Percentiles rank a stretch among this genome's conserved stretches.
Evolutionary conservation across 1,284 basidiomycete species (phyloP).

Genomic region (Violaceomyces palustris): DNA sequence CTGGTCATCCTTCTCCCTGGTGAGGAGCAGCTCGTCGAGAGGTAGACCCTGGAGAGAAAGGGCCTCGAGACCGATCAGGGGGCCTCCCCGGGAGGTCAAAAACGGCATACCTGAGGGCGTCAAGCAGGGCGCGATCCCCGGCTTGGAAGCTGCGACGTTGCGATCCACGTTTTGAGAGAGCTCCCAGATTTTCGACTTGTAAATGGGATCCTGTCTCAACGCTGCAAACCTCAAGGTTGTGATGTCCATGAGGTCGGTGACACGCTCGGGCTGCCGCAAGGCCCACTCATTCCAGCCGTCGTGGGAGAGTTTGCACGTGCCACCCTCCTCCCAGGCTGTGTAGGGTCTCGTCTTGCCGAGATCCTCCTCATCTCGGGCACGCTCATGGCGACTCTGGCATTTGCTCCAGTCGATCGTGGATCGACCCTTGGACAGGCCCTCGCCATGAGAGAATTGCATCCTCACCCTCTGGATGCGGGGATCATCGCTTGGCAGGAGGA

Average conservation of each 20-base stretch:
- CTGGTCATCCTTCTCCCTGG: conserved; percentile 87
- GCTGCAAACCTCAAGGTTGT: conserved; percentile 74
- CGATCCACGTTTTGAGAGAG: conserved; percentile 88
- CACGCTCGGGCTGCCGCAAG: conserved; percentile 80
- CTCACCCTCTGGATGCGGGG: conserved; percentile 82
- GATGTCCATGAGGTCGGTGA: conserved; percentile 91
- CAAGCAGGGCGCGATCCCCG: conserved; percentile 82
- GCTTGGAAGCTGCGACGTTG: conserved; percentile 71
- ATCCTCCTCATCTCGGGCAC: conserved; percentile 75
- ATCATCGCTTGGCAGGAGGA: conserved; percentile 83
- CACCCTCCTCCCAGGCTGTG: conserved; percentile 92
- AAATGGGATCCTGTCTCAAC: conserved; percentile 57
- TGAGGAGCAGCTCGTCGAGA: conserved; percentile 81
- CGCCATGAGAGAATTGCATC: conserved; percentile 56
- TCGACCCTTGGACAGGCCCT: conserved; percentile 39
- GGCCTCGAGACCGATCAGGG: conserved; percentile 87
- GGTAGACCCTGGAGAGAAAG: conserved; percentile 89
- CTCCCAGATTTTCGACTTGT: conserved; percentile 65
- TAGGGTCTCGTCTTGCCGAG: conserved; percentile 78
- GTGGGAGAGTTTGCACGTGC: conserved; percentile 78
- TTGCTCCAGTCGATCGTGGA: conserved; percentile 72
- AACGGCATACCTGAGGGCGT: conserved; percentile 96
- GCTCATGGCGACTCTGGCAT: conserved; percentile 85
- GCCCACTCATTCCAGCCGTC: conserved; percentile 94
- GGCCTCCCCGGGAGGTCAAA: conserved; percentile 91